A percentile compares a stretch with the other conserved stretches of the same genome.
These are phyloP conservation scores for Mucor lusitanicus DNA, from an alignment of 371 early-diverging fungal genomes.

Conservation along the genomic window DNA sequence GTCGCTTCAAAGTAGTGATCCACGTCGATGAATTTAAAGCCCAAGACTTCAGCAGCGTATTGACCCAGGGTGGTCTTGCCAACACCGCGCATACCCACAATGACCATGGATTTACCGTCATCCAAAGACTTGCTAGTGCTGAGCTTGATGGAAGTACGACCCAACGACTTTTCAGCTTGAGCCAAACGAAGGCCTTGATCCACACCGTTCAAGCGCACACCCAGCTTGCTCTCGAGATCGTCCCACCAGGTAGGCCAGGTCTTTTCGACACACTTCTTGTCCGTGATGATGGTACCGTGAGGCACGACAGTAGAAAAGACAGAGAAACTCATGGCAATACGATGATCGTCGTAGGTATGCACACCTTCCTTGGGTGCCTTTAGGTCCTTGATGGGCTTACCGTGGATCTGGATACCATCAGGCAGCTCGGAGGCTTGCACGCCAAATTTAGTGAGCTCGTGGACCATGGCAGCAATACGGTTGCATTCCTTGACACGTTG, in stretches of 20 bases:
- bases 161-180: slow-evolving; percentile 36
- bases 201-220: slow-evolving; percentile 72
- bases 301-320: slow-evolving; percentile 81
- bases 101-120: slow-evolving; percentile 65
- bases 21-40: slow-evolving; percentile 83
- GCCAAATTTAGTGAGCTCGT: slow-evolving; percentile 90
- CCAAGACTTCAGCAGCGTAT: slow-evolving; percentile 68
- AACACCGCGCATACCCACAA: slow-evolving; percentile 97
- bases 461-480: slow-evolving; percentile 95
- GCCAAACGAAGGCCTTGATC: slow-evolving; percentile 61
- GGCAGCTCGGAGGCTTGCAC: slow-evolving; percentile 80
- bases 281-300: slow-evolving; percentile 76
- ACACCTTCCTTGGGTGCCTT: slow-evolving; percentile 69
- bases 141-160: slow-evolving; percentile 14
- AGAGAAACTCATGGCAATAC: slow-evolving; percentile 96
- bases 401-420: slow-evolving; percentile 92
- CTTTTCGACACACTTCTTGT: slow-evolving; percentile 97
- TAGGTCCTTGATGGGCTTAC: slow-evolving; percentile 58
- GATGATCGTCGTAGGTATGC: slow-evolving; percentile 96
- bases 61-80: slow-evolving; percentile 93
- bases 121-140: slow-evolving; percentile 13
- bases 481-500: slow-evolving; percentile 98
- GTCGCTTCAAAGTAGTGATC: slow-evolving; percentile 81
- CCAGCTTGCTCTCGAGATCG: slow-evolving; percentile 76
- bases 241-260: slow-evolving; percentile 99